These are phyloP conservation scores for Globisporangium uncinulatum DNA, from an alignment of 352 stramenopile genomes.

Conservation along the genomic window DNA sequence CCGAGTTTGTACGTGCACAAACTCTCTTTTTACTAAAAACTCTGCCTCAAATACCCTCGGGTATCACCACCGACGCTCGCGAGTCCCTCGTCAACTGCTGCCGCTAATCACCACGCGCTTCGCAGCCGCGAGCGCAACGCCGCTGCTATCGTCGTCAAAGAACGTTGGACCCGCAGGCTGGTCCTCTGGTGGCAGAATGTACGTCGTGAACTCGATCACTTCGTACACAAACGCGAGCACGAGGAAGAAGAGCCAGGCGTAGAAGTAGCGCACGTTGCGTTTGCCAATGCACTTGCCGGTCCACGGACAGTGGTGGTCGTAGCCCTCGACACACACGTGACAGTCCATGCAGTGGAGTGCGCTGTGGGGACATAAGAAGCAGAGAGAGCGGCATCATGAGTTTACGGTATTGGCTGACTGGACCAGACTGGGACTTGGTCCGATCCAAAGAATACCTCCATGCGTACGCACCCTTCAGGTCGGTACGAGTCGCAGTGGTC, in stretches of 20 bases:
- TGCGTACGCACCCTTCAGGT: constrained; percentile 41
- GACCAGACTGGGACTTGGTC: background rate
- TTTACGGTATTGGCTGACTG: too few species aligned
- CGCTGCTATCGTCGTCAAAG: constrained; percentile 8
- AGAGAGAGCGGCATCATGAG: constrained; percentile 6
- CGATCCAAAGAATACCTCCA: too few species aligned
- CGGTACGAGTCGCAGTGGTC: constrained; percentile 77
- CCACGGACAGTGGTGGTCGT: constrained; percentile 93
- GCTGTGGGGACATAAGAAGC: too few species aligned
- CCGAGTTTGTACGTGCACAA: too few species aligned
- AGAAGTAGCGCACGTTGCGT: constrained; percentile 77
- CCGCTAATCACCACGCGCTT: too few species aligned
- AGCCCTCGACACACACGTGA: constrained; percentile 81
- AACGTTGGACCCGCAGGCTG: constrained; percentile 14
- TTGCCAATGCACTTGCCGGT: constrained; percentile 89
- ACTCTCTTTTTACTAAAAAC: too few species aligned
- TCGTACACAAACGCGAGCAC: constrained; percentile 85
- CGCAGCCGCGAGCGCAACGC: too few species aligned
- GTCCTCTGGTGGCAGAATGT: constrained; percentile 66
- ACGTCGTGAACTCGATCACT: constrained; percentile 85
- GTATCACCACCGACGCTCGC: too few species aligned
- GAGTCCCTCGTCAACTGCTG: too few species aligned
- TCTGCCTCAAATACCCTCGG: too few species aligned
- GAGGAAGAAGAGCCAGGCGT: constrained; percentile 79
- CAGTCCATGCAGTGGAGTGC: constrained; percentile 86